Evolutionary conservation across 331 rosid species (phyloP).

Genomic region (Malus hybrid): DNA sequence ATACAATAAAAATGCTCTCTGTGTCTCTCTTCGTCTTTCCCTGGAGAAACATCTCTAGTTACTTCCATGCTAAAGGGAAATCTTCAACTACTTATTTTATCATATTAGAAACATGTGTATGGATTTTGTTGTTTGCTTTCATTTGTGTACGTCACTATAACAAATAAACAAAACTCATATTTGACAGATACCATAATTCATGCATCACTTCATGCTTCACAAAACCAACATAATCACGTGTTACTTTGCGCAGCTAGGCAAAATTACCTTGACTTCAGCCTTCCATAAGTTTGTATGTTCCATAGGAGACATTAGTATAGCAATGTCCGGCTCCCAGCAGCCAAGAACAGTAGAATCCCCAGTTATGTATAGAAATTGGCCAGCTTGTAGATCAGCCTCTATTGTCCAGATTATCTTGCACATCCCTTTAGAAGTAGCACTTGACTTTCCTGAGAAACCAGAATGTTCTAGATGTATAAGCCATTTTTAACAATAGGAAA

Average conservation of each 20-base stretch:
- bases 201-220: not conserved
- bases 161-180: not conserved
- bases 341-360: constrained; percentile 81
- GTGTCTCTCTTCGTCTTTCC: not conserved
- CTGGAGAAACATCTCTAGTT: not conserved
- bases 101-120: not conserved
- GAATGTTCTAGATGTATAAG: constrained; percentile 33
- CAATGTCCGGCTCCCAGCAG: constrained; percentile 81
- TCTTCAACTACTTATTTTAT: not conserved
- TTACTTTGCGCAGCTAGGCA: not conserved
- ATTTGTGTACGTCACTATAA: not conserved
- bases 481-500: constrained; percentile 21
- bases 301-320: constrained; percentile 64
- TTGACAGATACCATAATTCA: not conserved
- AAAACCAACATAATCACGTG: not conserved
- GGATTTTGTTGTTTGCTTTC: not conserved
- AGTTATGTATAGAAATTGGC: constrained; percentile 72
- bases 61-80: not conserved
- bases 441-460: constrained; percentile 47
- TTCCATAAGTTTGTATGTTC: constrained; percentile 73
- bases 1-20: not conserved
- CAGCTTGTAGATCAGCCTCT: constrained; percentile 76
- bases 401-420: constrained; percentile 66
- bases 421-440: constrained; percentile 34
- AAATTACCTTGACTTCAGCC: constrained; percentile 69